phyloP scores from a whole-genome alignment of 805 yeast genomes.

The Candida orba region DNA sequence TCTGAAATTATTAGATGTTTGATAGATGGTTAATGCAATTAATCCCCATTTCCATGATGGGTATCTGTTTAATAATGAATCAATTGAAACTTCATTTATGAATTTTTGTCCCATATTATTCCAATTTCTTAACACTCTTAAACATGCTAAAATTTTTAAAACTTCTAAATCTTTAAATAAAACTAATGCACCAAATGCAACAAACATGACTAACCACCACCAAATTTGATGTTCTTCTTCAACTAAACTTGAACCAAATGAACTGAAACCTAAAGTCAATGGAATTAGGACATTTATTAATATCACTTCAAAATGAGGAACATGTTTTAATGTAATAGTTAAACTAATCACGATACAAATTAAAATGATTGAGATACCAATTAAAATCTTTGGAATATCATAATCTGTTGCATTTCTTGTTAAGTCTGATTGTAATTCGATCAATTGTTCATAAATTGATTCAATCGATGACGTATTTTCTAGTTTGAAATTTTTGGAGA shows the following conservation, averaged over 20 bases:
- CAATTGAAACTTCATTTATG: constrained; percentile 20
- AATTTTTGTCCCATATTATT: constrained; percentile 86
- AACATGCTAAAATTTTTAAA: constrained; percentile 1
- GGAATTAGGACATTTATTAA: constrained; percentile 2
- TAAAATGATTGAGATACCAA: constrained; percentile 20
- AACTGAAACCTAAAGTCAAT: constrained; percentile 40
- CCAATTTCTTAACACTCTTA: constrained; percentile 74
- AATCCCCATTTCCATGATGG: constrained; percentile 40
- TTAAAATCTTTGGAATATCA: constrained; percentile 41
- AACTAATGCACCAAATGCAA: neutral
- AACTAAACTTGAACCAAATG: constrained; percentile 83
- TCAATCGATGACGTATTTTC: constrained; percentile 7
- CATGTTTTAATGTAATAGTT: neutral
- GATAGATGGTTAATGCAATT: constrained; percentile 16
- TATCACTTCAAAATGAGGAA: neutral
- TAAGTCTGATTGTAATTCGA: constrained; percentile 39
- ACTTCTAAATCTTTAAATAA: constrained; percentile 1
- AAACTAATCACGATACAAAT: constrained; percentile 10
- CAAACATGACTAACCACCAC: constrained; percentile 58
- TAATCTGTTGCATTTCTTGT: constrained; percentile 69
- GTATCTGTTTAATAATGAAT: neutral
- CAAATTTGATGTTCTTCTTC: constrained; percentile 96
- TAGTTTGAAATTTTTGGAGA: constrained; percentile 25
- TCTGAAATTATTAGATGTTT: constrained; percentile 1
- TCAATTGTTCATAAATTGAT: constrained; percentile 11